phyloP scores from a whole-genome alignment of 768 basidiomycete species.

The Agaricus blazei region DNA sequence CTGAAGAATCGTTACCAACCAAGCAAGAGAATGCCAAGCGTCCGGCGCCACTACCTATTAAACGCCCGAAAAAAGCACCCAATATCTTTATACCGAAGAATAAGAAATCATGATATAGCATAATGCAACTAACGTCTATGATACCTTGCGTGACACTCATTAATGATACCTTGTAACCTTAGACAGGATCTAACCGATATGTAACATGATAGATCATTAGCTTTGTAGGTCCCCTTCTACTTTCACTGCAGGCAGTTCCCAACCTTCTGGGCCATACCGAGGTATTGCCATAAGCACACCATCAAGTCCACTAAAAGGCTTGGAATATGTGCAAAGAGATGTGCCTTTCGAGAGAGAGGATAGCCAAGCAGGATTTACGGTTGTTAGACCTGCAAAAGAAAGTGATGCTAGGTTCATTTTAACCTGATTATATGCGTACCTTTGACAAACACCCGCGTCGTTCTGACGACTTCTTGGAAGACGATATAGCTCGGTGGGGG shows the following conservation, averaged over 20 bases:
- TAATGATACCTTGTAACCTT: neutral
- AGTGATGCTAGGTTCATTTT: too few relatives aligned
- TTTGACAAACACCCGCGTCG: constrained; percentile 74
- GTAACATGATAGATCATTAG: neutral
- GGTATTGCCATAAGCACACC: constrained; percentile 76
- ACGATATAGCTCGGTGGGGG: constrained; percentile 84
- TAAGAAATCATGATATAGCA: constrained; percentile 13
- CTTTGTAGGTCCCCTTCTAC: constrained; percentile 20
- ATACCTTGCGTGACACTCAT: too few relatives aligned
- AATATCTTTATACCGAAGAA: constrained; percentile 66
- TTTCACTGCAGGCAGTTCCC: constrained; percentile 80
- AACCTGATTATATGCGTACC: constrained; percentile 35
- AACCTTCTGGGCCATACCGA: constrained; percentile 77
- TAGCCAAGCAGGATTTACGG: constrained; percentile 87
- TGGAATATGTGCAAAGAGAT: constrained; percentile 82
- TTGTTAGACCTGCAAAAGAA: constrained; percentile 59
- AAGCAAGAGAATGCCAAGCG: constrained; percentile 15
- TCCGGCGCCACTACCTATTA: constrained; percentile 20
- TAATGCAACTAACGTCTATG: too few relatives aligned
- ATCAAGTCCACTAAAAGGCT: constrained; percentile 65
- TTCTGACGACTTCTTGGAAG: constrained; percentile 78
- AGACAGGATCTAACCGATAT: neutral
- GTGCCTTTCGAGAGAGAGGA: constrained; percentile 66
- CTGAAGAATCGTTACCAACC: constrained; percentile 11
- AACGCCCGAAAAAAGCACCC: constrained; percentile 33